phyloP scores from a whole-genome alignment of 768 basidiomycete genomes.

The Hygrophoropsis aurantiaca region DNA sequence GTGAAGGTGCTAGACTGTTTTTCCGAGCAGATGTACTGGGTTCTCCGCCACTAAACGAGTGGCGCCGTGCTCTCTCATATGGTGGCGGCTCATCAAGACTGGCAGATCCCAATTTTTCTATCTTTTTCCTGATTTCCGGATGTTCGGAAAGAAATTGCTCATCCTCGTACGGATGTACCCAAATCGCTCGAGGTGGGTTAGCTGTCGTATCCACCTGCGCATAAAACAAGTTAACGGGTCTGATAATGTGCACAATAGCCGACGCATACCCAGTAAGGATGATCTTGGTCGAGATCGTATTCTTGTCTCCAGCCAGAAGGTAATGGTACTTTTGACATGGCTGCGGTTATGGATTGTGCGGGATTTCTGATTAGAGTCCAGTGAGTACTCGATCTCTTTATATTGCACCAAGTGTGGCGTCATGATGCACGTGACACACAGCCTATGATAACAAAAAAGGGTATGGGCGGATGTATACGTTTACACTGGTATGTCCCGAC shows the following conservation, averaged over 20 bases:
- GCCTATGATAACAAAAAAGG: background rate
- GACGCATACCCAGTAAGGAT: constrained; percentile 48
- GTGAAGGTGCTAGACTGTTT: background rate
- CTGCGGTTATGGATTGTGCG: background rate
- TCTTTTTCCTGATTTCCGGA: constrained; percentile 43
- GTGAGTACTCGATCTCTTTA: no score
- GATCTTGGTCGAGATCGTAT: constrained; percentile 40
- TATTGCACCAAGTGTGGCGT: no score
- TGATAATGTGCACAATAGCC: background rate
- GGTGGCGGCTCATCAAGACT: constrained; percentile 21
- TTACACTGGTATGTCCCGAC: no score
- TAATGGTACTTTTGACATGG: constrained; percentile 36
- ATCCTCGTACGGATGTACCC: constrained; percentile 74
- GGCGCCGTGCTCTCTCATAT: constrained; percentile 26
- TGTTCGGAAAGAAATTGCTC: constrained; percentile 58
- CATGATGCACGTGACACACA: no score
- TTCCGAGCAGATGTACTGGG: background rate
- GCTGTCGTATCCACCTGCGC: constrained; percentile 62
- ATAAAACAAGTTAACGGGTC: no score
- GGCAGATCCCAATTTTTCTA: constrained; percentile 10
- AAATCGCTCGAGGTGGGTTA: constrained; percentile 63
- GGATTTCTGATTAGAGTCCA: background rate
- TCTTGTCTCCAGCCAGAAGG: constrained; percentile 60
- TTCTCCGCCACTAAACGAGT: constrained; percentile 24
- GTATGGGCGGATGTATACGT: background rate